Evolutionary conservation across 352 stramenopile species (phyloP), one percentile per base, ranked within the genome.

Genomic region (Globisporangium splendens): DNA sequence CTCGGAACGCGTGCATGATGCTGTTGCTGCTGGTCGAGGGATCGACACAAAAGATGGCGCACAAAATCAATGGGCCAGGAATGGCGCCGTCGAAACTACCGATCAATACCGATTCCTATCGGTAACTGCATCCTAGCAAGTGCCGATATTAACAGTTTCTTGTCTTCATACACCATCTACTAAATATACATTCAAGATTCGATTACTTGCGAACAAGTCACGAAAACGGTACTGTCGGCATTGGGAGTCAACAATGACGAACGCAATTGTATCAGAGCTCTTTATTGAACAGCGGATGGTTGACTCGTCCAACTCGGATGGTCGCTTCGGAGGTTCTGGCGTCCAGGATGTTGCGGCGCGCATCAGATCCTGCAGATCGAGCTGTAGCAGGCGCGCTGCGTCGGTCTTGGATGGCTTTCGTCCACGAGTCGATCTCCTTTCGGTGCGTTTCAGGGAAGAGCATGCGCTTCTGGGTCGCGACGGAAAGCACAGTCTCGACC

Each of bases 211-310:
- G n/a, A 22, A 50, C 44, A 10, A 50, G 10, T 50, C 7, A 1
- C 33, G 46, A 41, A 0, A 18, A 50, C 13, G n/a, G 50, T 59
- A 64, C 31, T 31, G 24, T 31, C 10, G 14, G 14, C 3, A 43
- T 3, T 17, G 38, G 2, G 2, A 10, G 8, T 41, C 7, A 41
- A 12, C 35, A 12, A 8, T 1, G 10, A 43, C 10, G 38, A 31
- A 31, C 13, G 18, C 11, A 17, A 11, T 50, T 50, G 10, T 8
- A 17, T 58, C 61, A 82, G 7, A 71, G 14, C 31, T 89, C 72
- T 31, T 68, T 75, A 59, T 93, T 93, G 56, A 89, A 89, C 8
- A 93, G 70, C n/a, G 83, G 83, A 47, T 93, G 83, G 58, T 91
- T 91, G 39, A 67, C 72, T 46, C 69, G 66, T 0, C 83, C 83